A percentile compares a stretch with the other conserved stretches of the same genome.
phyloP scores from a whole-genome alignment of 805 yeast species.

The Candida multigemmis region DNA sequence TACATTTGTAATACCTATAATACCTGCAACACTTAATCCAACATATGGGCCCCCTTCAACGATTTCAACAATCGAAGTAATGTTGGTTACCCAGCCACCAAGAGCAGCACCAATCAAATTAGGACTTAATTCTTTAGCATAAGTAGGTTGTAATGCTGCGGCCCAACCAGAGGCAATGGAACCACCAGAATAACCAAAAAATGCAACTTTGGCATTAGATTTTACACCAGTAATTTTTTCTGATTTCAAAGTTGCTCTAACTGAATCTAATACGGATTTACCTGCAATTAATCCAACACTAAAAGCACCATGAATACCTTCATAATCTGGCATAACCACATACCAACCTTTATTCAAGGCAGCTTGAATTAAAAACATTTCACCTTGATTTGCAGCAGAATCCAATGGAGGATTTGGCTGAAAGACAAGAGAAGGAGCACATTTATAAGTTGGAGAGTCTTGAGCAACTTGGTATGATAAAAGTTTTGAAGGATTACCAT shows the following conservation, averaged over 20 bases:
- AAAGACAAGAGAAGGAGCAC: conserved; percentile 13
- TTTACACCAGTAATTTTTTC: conserved; percentile 6
- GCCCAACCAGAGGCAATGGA: conserved; percentile 25
- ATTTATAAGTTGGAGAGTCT: conserved; percentile 9
- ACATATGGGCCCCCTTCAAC: conserved; percentile 14
- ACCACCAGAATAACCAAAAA: conserved; percentile 28
- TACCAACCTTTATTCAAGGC: conserved; percentile 12
- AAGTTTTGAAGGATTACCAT: conserved; percentile 11
- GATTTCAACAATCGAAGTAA: conserved; percentile 11
- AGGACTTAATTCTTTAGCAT: conserved; percentile 18
- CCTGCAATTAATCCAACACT: conserved; percentile 18
- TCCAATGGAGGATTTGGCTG: conserved; percentile 7
- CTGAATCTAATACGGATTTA: conserved; percentile 14
- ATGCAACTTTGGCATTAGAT: conserved; percentile 5
- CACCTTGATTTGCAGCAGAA: conserved; percentile 6
- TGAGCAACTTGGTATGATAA: conserved; percentile 12
- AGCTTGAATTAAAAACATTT: conserved; percentile 7
- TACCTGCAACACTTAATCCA: conserved; percentile 14
- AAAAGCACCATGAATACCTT: conserved; percentile 18
- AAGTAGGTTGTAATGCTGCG: conserved; percentile 17
- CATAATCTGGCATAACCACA: conserved; percentile 19
- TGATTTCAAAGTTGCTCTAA: conserved; percentile 12
- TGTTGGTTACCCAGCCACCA: conserved; percentile 21
- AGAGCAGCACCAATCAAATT: conserved; percentile 16
- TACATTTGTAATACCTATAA: conserved; percentile 16